phyloP scores from a whole-genome alignment of 1,284 basidiomycete species.

The Ceratobasidium sp. region DNA sequence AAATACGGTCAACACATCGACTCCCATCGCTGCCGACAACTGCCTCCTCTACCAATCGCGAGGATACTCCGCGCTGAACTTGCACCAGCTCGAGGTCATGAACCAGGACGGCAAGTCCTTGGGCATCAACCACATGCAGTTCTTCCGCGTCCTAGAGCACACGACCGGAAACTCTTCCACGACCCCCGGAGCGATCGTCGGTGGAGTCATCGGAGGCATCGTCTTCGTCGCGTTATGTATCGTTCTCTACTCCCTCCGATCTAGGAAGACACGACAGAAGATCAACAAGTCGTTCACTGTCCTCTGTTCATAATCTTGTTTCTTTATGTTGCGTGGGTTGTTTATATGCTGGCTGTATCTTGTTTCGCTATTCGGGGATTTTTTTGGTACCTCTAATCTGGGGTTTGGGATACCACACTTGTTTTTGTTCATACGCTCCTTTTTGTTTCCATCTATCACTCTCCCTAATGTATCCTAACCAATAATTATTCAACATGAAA shows the following conservation, averaged over 20 bases:
- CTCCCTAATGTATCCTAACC: too few relatives aligned
- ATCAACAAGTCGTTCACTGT: constrained; percentile 17
- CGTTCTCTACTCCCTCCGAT: constrained; percentile 13
- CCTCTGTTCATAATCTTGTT: constrained; percentile 3
- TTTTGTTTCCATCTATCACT: too few relatives aligned
- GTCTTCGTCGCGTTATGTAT: constrained; percentile 1
- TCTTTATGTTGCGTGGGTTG: neutral
- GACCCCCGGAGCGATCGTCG: constrained; percentile 8
- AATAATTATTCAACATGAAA: too few relatives aligned
- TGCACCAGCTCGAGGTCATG: neutral
- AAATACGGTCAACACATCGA: constrained; percentile 16
- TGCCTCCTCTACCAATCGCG: constrained; percentile 18
- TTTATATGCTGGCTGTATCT: too few relatives aligned
- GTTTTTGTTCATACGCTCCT: too few relatives aligned
- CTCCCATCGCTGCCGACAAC: constrained; percentile 10
- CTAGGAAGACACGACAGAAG: constrained; percentile 25
- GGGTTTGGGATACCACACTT: too few relatives aligned
- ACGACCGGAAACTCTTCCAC: neutral
- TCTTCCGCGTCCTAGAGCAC: constrained; percentile 3
- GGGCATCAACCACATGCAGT: constrained; percentile 18
- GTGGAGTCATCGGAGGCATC: constrained; percentile 22
- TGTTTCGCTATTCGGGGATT: too few relatives aligned
- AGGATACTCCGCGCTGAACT: neutral
- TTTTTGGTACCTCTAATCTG: too few relatives aligned
- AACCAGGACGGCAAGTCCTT: neutral